Percentiles rank a stretch among this genome's conserved stretches.
These are phyloP conservation scores for Trichoderma koningii DNA, from an alignment of 2,329 filamentous ascomycete genomes.

Conservation along the genomic window DNA sequence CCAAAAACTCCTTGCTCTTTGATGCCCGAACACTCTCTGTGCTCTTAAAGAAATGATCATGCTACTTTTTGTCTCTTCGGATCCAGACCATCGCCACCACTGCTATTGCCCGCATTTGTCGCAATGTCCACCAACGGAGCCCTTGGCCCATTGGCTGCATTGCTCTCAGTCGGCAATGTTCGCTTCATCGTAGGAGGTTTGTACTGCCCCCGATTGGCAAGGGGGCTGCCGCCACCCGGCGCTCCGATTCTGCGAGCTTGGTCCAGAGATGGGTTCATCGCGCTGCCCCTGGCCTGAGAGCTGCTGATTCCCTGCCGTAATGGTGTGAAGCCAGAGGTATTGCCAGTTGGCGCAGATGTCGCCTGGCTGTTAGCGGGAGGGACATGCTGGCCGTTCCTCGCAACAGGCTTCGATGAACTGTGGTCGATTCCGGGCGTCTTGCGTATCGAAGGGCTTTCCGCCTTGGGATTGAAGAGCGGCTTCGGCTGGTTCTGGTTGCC, in stretches of 20 bases:
- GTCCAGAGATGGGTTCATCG: constrained; percentile 57
- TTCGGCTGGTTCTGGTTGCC: constrained; percentile 41
- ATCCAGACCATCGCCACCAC: constrained; percentile 42
- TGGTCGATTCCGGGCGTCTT: constrained; percentile 89
- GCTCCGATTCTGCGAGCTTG: constrained; percentile 60
- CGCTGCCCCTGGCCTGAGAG: constrained; percentile 43
- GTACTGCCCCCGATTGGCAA: constrained; percentile 61
- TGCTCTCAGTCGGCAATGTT: constrained; percentile 41
- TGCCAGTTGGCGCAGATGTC: constrained; percentile 31
- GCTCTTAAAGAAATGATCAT: constrained; percentile 30
- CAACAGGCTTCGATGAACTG: constrained; percentile 71
- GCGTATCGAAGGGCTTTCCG: constrained; percentile 80
- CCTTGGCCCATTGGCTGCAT: constrained; percentile 36
- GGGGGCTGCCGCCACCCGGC: constrained; percentile 57
- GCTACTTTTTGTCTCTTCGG: constrained; percentile 55
- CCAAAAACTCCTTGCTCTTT: constrained; percentile 21
- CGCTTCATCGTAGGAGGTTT: constrained; percentile 62
- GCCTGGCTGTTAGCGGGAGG: constrained; percentile 43
- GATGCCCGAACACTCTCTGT: neutral
- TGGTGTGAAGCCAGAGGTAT: constrained; percentile 37
- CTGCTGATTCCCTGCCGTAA: constrained; percentile 37
- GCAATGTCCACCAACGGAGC: constrained; percentile 55
- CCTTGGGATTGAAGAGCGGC: constrained; percentile 69
- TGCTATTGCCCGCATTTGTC: constrained; percentile 43
- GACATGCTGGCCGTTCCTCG: constrained; percentile 57